These are phyloP conservation scores for Westerdykella aurantiaca DNA, from an alignment of 2,329 filamentous ascomycete genomes.

Conservation along the genomic window DNA sequence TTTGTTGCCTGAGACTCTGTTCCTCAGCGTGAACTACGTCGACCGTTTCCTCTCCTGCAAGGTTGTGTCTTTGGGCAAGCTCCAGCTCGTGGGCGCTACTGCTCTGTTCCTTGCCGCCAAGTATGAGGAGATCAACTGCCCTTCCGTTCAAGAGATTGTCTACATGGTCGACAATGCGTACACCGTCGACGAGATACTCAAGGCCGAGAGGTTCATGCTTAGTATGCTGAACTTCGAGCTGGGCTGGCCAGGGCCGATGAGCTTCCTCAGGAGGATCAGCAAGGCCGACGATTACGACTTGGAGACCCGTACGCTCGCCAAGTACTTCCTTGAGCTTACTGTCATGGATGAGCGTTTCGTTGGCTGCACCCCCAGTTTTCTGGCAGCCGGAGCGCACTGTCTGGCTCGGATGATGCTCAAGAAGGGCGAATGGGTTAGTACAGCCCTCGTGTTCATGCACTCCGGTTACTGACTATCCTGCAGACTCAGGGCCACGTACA, in stretches of 20 bases:
- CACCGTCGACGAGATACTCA: conserved; percentile 83
- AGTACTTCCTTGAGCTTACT: conserved; percentile 95
- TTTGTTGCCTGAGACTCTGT: conserved; percentile 88
- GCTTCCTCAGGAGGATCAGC: conserved; percentile 92
- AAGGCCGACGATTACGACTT: conserved; percentile 97
- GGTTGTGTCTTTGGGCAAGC: conserved; percentile 87
- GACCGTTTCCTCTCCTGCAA: conserved; percentile 94
- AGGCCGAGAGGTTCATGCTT: conserved; percentile 97
- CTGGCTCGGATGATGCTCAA: conserved; percentile 80
- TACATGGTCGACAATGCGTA: conserved; percentile 98
- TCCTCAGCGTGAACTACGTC: conserved; percentile 92
- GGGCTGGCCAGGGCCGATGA: conserved; percentile 98
- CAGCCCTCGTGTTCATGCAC: not conserved
- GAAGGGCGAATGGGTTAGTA: conserved; percentile 86
- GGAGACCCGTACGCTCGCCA: conserved; percentile 89
- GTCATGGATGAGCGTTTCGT: conserved; percentile 99
- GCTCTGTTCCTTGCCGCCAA: conserved; percentile 95
- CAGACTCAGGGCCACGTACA: conserved; percentile 78
- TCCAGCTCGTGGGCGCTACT: conserved; percentile 93
- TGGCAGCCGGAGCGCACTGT: conserved; percentile 88
- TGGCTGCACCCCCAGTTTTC: conserved; percentile 79
- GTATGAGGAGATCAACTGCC: conserved; percentile 98
- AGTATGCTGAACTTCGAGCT: conserved; percentile 94
- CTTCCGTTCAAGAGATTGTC: conserved; percentile 88
- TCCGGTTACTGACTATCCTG: conserved; percentile 31